phyloP scores from a whole-genome alignment of 768 basidiomycete genomes.

The Megacollybia marginata region DNA sequence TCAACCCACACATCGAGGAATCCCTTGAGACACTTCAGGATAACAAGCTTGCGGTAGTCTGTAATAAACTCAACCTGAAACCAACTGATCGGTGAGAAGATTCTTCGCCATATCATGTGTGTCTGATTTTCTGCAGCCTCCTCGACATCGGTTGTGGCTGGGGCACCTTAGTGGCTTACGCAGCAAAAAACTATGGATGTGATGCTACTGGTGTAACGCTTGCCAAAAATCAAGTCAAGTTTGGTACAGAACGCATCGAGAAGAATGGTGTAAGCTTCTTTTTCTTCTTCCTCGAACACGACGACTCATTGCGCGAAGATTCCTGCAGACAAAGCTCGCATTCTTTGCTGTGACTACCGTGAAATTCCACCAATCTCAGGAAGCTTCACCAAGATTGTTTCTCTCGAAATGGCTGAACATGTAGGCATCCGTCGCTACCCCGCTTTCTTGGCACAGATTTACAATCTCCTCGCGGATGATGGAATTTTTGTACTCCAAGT shows the following conservation, averaged over 20 bases:
- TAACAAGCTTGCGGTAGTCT: conserved; percentile 94
- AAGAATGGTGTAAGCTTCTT: conserved; percentile 55
- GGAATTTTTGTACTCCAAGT: conserved; percentile 95
- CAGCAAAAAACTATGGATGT: conserved; percentile 95
- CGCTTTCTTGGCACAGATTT: conserved; percentile 84
- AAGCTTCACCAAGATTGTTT: conserved; percentile 89
- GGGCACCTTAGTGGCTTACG: conserved; percentile 93
- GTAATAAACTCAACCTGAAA: conserved; percentile 87
- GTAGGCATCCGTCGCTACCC: conserved; percentile 93
- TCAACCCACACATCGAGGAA: conserved; percentile 61
- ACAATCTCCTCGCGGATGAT: conserved; percentile 89
- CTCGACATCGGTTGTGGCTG: conserved; percentile 92
- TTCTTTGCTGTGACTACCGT: conserved; percentile 89
- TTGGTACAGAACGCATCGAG: conserved; percentile 83
- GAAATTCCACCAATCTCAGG: conserved; percentile 68
- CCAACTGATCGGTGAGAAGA: conserved; percentile 57
- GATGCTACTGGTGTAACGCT: conserved; percentile 96
- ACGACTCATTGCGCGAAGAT: conserved; percentile 19
- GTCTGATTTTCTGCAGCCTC: conserved; percentile 37
- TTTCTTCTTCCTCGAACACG: not conserved
- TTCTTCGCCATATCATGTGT: conserved; percentile 1
- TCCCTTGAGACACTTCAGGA: conserved; percentile 94
- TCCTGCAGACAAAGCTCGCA: conserved; percentile 67
- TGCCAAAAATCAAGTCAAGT: conserved; percentile 82
- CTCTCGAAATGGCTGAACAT: conserved; percentile 98